A percentile compares a stretch with the other conserved stretches of the same genome.
Evolutionary conservation across 805 yeast species (phyloP).

Genomic region (Pichia manshurica): DNA sequence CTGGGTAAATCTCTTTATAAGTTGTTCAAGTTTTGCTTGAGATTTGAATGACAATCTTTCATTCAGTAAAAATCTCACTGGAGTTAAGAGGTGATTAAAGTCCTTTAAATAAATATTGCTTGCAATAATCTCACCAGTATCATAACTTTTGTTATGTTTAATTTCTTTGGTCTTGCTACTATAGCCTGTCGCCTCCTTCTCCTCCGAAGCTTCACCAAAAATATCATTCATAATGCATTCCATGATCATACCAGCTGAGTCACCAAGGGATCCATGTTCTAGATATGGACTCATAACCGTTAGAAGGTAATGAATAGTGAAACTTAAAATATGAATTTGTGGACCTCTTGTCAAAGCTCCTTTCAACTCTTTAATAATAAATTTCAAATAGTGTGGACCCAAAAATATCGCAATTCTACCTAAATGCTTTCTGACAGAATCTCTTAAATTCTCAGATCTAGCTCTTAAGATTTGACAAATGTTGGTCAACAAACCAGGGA

Average conservation of each 20-base stretch:
- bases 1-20: slow-evolving; percentile 67
- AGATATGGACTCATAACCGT: slow-evolving; percentile 41
- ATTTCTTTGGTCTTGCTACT: slow-evolving; percentile 83
- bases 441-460: slow-evolving; percentile 82
- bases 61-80: slow-evolving; percentile 57
- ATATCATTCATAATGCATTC: slow-evolving; percentile 84
- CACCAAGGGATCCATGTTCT: slow-evolving; percentile 70
- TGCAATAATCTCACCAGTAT: slow-evolving; percentile 75
- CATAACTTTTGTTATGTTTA: slow-evolving; percentile 80
- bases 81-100: slow-evolving; percentile 57
- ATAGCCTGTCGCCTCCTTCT: slow-evolving; percentile 92
- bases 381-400: slow-evolving; percentile 69
- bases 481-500: slow-evolving; percentile 80
- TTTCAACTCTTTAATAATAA: slow-evolving; percentile 71
- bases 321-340: slow-evolving; percentile 88
- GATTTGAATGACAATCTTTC: slow-evolving; percentile 63
- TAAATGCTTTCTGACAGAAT: slow-evolving; percentile 71
- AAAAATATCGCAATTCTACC: slow-evolving; percentile 56
- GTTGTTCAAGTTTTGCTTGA: slow-evolving; percentile 71
- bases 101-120: slow-evolving; percentile 51
- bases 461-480: slow-evolving; percentile 87
- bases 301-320: slow-evolving; percentile 71
- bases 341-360: slow-evolving; percentile 82
- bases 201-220: slow-evolving; percentile 88
- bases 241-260: slow-evolving; percentile 50